Conservation (phyloP, 805 yeast species). For the Priceomyces fermenticarens region DNA sequence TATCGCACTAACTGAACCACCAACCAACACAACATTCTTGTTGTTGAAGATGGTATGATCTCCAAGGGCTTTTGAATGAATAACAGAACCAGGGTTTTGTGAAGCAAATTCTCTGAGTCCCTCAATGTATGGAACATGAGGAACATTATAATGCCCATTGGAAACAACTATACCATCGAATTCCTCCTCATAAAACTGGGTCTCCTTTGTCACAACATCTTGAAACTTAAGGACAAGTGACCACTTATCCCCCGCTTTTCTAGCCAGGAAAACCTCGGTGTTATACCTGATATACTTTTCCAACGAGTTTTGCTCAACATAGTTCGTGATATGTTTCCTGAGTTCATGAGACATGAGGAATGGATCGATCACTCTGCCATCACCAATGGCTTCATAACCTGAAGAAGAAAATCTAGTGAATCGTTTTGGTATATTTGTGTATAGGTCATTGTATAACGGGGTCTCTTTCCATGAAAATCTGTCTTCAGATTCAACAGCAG, state of each 20-base stretch:
- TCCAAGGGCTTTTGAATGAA: conserved; percentile 33
- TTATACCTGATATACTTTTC: conserved; percentile 30
- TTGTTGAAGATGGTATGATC: conserved; percentile 24
- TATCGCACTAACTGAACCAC: conserved; percentile 39
- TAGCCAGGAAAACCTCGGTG: conserved; percentile 37
- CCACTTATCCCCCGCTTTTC: conserved; percentile 39
- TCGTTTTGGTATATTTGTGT: conserved; percentile 40
- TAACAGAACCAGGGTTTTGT: conserved; percentile 20
- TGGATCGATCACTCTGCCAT: conserved; percentile 26
- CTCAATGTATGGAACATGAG: conserved; percentile 29
- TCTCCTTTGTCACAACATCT: conserved; percentile 10
- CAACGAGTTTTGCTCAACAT: conserved; percentile 25
- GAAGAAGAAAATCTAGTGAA: conserved; percentile 36
- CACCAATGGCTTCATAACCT: conserved; percentile 17
- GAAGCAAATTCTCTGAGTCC: conserved; percentile 31
- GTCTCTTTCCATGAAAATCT: conserved; percentile 28
- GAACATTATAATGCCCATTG: conserved; percentile 36
- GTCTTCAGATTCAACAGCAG: conserved; percentile 9
- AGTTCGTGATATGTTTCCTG: conserved; percentile 18
- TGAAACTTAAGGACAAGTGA: conserved; percentile 20
- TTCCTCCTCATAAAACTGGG: conserved; percentile 41
- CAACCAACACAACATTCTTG: conserved; percentile 44
- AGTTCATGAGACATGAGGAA: conserved; percentile 36
- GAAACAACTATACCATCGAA: conserved; percentile 44
- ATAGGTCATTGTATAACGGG: conserved; percentile 35